Percentiles rank a stretch among this genome's conserved stretches.
Conservation (phyloP, 78 protist genomes). For the Speleostelium caveatum region DNA sequence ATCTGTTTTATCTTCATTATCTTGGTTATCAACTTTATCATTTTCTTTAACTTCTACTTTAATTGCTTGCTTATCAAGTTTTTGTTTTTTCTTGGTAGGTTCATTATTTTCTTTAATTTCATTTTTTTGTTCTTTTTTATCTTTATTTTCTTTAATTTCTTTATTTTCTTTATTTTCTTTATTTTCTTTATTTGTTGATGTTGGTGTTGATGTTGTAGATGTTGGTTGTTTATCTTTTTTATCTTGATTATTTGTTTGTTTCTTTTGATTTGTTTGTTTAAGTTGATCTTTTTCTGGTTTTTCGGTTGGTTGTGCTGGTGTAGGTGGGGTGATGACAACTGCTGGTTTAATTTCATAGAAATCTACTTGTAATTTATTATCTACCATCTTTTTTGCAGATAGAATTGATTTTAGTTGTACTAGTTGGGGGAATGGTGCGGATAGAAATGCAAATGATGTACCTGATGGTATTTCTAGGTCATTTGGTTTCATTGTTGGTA, state of each 20-base stretch:
- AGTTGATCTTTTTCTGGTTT: neutral
- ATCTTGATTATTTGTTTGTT: neutral
- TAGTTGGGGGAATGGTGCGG: conserved; percentile 5
- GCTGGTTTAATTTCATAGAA: conserved; percentile 15
- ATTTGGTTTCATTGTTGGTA: conserved; percentile 37
- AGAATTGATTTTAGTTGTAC: neutral
- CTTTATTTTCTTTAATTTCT: neutral
- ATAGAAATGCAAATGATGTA: conserved; percentile 40
- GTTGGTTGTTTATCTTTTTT: neutral
- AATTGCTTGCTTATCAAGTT: neutral
- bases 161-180: neutral
- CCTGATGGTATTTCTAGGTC: conserved; percentile 28
- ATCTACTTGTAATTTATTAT: conserved; percentile 34
- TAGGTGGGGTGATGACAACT: neutral
- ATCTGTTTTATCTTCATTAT: neutral
- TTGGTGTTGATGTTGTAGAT: conserved; percentile 9
- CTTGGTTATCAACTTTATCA: neutral
- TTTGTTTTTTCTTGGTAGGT: neutral
- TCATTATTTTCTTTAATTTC: neutral
- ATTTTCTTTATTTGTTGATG: neutral
- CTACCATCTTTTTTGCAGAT: conserved; percentile 20
- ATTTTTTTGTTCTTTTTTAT: neutral
- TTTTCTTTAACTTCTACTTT: neutral
- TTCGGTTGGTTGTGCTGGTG: neutral
- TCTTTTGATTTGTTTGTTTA: neutral